Evolutionary conservation across 306 rosid species (phyloP).

Genomic region (Senna tora): DNA sequence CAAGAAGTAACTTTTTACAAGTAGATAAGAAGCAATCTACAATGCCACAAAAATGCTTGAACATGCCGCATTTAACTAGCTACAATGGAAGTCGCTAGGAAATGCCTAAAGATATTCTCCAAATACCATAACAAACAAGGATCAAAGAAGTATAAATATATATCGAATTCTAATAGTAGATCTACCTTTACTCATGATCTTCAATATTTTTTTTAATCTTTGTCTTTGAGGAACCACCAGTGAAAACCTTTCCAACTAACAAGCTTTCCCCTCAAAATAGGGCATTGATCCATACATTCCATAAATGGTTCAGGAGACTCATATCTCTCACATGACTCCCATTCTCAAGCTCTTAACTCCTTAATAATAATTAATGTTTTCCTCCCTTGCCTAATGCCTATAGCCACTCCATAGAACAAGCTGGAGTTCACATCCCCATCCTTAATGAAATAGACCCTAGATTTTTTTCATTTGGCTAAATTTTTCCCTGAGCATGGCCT

Average conservation of each 20-base stretch:
- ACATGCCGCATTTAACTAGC: slow-evolving; percentile 16
- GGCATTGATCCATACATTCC: not conserved
- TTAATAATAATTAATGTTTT: not conserved
- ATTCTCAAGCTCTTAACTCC: slow-evolving; percentile 5
- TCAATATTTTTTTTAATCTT: not conserved
- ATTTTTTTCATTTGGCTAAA: not conserved
- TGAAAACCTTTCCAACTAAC: not conserved
- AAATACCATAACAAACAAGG: slow-evolving; percentile 1
- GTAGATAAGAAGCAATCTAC: slow-evolving; percentile 18
- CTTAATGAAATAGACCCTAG: not conserved
- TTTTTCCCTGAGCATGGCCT: not conserved
- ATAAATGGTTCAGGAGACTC: not conserved
- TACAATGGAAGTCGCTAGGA: not conserved
- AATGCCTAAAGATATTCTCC: slow-evolving; percentile 7
- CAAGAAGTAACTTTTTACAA: slow-evolving; percentile 38
- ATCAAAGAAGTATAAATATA: not conserved
- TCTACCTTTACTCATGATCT: not conserved
- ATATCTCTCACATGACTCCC: not conserved
- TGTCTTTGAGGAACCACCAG: not conserved
- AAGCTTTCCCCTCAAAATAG: not conserved
- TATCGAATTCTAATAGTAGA: not conserved
- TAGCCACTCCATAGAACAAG: not conserved
- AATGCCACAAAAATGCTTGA: slow-evolving; percentile 37
- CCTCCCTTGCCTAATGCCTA: not conserved
- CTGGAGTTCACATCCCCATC: not conserved